These are phyloP conservation scores for Alnus glutinosa DNA, from an alignment of 306 rosid species.

Conservation along the genomic window DNA sequence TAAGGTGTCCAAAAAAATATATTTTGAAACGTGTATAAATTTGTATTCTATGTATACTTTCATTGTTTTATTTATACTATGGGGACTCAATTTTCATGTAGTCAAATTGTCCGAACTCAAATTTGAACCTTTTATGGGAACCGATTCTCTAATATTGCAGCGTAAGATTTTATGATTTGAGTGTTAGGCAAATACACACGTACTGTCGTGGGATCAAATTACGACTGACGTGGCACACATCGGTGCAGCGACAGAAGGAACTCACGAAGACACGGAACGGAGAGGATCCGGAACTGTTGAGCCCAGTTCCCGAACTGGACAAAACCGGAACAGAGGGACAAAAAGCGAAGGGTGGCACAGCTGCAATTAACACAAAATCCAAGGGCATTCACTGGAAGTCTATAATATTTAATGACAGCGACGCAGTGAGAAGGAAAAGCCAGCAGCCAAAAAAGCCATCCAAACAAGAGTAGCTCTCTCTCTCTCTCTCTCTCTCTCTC, in stretches of 20 bases:
- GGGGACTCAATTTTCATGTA: no score
- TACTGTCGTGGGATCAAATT: constrained; percentile 25
- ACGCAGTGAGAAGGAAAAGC: constrained; percentile 42
- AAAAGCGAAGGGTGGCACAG: not conserved
- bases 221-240: constrained; percentile 21
- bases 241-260: not conserved
- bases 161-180: not conserved
- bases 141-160: not conserved
- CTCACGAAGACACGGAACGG: constrained; percentile 12
- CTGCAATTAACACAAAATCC: constrained; percentile 40
- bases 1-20: no score
- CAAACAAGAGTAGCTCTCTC: constrained; percentile 37
- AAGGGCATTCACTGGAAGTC: constrained; percentile 34
- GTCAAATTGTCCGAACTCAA: no score
- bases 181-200: not conserved
- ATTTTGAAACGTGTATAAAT: no score
- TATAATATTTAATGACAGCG: constrained; percentile 48
- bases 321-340: constrained; percentile 22
- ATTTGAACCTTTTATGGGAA: no score
- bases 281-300: constrained; percentile 20
- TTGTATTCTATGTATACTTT: no score
- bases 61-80: no score
- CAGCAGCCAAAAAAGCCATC: constrained; percentile 62
- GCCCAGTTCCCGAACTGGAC: constrained; percentile 29
- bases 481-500: constrained; percentile 30